phyloP scores from a whole-genome alignment of 75 land plant species.

The Cupressus sempervirens region DNA sequence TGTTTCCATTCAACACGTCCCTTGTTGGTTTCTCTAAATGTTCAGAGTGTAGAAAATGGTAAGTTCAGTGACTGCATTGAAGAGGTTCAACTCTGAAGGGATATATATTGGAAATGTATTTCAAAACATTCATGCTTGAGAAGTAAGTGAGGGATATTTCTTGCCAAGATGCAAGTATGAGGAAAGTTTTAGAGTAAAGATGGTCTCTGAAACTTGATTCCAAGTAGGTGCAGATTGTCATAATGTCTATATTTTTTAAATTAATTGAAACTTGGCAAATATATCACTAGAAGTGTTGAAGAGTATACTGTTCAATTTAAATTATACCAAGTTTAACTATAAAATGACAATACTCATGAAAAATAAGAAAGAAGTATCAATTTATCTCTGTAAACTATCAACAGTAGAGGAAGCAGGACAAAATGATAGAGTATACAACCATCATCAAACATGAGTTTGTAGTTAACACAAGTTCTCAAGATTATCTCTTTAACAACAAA shows the following conservation, averaged over 20 bases:
- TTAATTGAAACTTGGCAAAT: neutral
- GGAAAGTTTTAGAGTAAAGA: neutral
- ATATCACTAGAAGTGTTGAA: neutral
- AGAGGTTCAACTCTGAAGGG: neutral
- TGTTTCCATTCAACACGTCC: neutral
- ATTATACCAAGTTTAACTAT: neutral
- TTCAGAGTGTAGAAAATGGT: neutral
- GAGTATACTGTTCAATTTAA: neutral
- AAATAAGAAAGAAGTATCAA: neutral
- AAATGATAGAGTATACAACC: neutral
- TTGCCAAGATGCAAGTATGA: neutral
- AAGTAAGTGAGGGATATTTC: neutral
- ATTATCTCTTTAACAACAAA: neutral
- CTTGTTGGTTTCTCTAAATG: neutral
- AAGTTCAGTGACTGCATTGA: neutral
- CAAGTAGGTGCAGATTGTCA: neutral
- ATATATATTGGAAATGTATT: neutral
- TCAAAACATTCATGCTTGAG: neutral
- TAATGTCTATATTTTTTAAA: neutral
- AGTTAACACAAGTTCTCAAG: neutral
- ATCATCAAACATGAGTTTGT: neutral
- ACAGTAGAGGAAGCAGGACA: neutral
- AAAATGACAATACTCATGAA: neutral
- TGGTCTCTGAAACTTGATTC: neutral
- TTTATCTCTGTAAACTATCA: neutral